Evolutionary conservation across 129 eudicot genomes (phyloP), one percentile per base, ranked within the genome.

Genomic region (Tagetes erecta): DNA sequence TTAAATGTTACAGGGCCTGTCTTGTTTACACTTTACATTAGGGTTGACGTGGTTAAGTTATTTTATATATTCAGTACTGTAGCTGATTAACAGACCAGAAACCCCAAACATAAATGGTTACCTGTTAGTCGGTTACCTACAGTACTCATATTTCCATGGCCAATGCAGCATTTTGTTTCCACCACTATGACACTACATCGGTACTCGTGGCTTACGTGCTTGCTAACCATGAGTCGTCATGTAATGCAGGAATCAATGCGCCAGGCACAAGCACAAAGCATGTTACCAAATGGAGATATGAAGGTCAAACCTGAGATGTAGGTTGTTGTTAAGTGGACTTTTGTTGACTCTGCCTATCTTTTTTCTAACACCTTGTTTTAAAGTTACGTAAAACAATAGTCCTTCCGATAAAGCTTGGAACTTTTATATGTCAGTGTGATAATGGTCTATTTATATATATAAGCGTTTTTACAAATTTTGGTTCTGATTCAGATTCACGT

Each of bases 261-360:
- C 20, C 62, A 87, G 6, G 85, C 90, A 52, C 96, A 87, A 85
- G 87, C 96, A 67, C 98, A 84, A 63, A 82, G 65, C 68, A 82
- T 81, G 56, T 64, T 92, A 70, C 92, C 98, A 13, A 92, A 92
- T 77, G 96, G 98, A 64, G 98, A 92, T 57, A 84, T 86, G 64
- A 92, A 92, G 72, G 83, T 83, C 57, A 86, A 92, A 77, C 75
- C 86, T 3, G 96, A 92, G 83, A 81, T 85, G 44, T 91, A 76
- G 84, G 65, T 30, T 56, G 6, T 27, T 66, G 66, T 58, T 71
- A 38, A 70, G 66, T 62, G 14, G 70, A 74, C 74, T 81, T 73
- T 41, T 74, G 65, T 73, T 55, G 31, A 63, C 33, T 2, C 12
- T 44, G 14, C 58, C 68, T 45, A 27, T 49, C 7, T 1, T 47